A percentile compares a stretch with the other conserved stretches of the same genome.
Evolutionary conservation across 2,329 filamentous ascomycete genomes (phyloP).

Genomic region (Calonectria montana): DNA sequence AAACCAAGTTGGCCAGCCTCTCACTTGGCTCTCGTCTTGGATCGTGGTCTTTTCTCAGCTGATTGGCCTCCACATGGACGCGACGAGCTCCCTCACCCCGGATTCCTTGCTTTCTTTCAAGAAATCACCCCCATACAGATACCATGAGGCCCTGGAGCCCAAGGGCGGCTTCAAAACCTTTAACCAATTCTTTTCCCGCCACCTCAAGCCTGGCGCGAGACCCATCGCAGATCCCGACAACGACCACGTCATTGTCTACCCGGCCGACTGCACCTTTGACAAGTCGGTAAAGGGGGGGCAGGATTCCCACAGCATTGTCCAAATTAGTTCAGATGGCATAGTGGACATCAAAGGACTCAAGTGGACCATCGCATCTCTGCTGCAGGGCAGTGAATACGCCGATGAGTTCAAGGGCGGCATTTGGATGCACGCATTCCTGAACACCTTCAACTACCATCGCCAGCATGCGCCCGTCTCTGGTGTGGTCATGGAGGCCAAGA

Average conservation of each 20-base stretch:
- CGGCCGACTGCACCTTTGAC: constrained; percentile 52
- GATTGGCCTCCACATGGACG: constrained; percentile 51
- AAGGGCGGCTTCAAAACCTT: constrained; percentile 49
- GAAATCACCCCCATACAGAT: constrained; percentile 44
- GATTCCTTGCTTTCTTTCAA: constrained; percentile 47
- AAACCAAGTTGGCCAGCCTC: constrained; percentile 38
- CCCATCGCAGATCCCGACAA: constrained; percentile 45
- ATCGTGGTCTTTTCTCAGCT: constrained; percentile 50
- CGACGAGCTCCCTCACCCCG: constrained; percentile 45
- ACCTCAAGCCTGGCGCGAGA: constrained; percentile 48
- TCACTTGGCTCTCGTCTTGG: constrained; percentile 51
- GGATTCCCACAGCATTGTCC: constrained; percentile 38
- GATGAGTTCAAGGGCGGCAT: constrained; percentile 51
- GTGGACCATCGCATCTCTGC: constrained; percentile 51
- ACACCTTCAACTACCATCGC: constrained; percentile 54
- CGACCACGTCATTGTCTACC: constrained; percentile 46
- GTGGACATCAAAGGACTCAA: constrained; percentile 51
- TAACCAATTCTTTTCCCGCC: constrained; percentile 55
- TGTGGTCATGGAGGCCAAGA: constrained; percentile 49
- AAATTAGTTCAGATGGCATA: constrained; percentile 36
- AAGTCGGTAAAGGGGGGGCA: constrained; percentile 16
- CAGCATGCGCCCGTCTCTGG: constrained; percentile 54
- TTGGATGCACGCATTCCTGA: constrained; percentile 55
- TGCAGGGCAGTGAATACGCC: constrained; percentile 46
- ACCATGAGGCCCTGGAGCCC: constrained; percentile 47